These are phyloP conservation scores for Filobasidium uniguttulatum DNA, from an alignment of 1,284 basidiomycete genomes.

Conservation along the genomic window DNA sequence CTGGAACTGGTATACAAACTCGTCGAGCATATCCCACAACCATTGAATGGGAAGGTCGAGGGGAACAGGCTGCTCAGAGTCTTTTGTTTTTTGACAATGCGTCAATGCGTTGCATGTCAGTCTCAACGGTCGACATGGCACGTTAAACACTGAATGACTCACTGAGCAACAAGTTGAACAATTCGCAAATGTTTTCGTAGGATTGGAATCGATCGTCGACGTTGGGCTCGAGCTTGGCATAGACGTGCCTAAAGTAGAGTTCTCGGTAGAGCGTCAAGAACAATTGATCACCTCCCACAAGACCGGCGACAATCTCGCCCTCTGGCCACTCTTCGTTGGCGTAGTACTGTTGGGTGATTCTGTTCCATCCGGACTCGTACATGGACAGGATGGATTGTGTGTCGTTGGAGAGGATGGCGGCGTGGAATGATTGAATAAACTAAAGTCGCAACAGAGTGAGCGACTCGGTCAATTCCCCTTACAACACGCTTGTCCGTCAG, in stretches of 20 bases:
- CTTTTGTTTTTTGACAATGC: too few species aligned
- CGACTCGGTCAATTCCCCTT: background rate
- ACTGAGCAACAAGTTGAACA: conserved; percentile 90
- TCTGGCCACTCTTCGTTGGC: conserved; percentile 92
- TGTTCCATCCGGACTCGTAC: conserved; percentile 94
- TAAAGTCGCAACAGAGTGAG: conserved; percentile 24
- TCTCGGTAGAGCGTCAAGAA: conserved; percentile 95
- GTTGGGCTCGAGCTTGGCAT: conserved; percentile 85
- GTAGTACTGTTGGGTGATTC: conserved; percentile 81
- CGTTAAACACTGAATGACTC: conserved; percentile 23
- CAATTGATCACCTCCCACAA: conserved; percentile 86
- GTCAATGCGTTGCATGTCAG: background rate
- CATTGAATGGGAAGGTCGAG: conserved; percentile 92
- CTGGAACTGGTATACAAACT: conserved; percentile 98
- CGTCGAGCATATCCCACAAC: conserved; percentile 97
- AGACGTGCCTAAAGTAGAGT: conserved; percentile 55
- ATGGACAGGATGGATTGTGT: conserved; percentile 75
- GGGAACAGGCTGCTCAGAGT: conserved; percentile 82
- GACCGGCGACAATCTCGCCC: conserved; percentile 82
- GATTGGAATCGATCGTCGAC: conserved; percentile 96
- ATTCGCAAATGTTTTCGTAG: conserved; percentile 96
- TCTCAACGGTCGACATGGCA: background rate
- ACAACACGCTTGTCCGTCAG: background rate
- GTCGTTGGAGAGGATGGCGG: conserved; percentile 65
- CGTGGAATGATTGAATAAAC: conserved; percentile 85